Base-by-base conservation (phyloP, 2,329 filamentous ascomycete genomes). In the Teratosphaeriaceae sp. region DNA sequence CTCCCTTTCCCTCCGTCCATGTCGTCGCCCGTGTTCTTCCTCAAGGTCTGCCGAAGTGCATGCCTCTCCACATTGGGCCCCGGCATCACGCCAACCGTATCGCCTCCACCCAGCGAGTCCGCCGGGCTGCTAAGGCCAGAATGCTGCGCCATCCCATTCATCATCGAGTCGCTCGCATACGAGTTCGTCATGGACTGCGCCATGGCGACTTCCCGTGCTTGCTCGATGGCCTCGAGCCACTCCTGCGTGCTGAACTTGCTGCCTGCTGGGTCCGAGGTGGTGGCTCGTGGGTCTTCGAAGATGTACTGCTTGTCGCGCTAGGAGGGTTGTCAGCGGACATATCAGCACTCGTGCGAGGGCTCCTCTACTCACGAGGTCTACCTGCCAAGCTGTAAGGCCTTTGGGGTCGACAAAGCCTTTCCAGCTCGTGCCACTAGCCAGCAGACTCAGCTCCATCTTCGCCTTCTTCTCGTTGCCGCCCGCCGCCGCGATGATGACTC, bases 381-480 rank as follows among this genome's bases (percentile, higher is more conserved):
- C 83, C 65, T 84, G 84, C 87, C 88, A 97, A 46, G 85, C 82
- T 21, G 82, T 83, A 66, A 90, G 77, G 20, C 88, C 89, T 65
- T 94, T 96, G n/a, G 80, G 74, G 64, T 95, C 92, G 35, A 82
- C 77, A 54, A 85, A 86, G 40, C 76, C 88, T 61, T 79, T 84
- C 81, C 87, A 97, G 20, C 78, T 72, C 53, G 82, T 87, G 41
- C 87, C 88, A 2, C 83, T 71, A 2, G 76, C 75, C 16, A 94
- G 70, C 20, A 98, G 73, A n/a, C 86, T 87, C 26, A 98, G 79
- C 54, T 98, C 92, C 56, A 87, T 78, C 63, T 98, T 98, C 18
- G 88, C 78, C 64, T 92, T 89, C 69, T 98, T 98, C 61, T 97
- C 90, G 51, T 95, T 92, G 0, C 90, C 92, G 5, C 90, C 89